Conservation (phyloP, 2,329 filamentous ascomycete species). For the Fusarium newnesense region DNA sequence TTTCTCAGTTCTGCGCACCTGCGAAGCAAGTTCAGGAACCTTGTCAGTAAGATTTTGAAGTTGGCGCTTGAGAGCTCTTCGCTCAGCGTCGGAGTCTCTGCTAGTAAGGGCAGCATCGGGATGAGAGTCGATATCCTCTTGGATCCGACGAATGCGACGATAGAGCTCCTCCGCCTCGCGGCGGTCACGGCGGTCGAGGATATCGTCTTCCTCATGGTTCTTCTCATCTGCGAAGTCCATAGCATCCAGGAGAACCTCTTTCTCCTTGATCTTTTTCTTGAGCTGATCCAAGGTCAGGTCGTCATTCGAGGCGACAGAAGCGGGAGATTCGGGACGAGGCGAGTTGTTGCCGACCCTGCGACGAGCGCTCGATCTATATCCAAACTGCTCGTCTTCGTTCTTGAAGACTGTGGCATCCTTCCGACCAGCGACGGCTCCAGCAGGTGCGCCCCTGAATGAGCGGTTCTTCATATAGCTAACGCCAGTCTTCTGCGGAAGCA, state of each 20-base stretch:
- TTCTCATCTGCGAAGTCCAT: constrained; percentile 97
- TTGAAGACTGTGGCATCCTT: constrained; percentile 98
- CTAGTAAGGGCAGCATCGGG: constrained; percentile 77
- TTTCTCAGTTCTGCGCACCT: constrained; percentile 90
- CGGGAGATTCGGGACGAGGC: constrained; percentile 81
- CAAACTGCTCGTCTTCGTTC: constrained; percentile 92
- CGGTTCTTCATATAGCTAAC: constrained; percentile 97
- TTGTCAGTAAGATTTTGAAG: constrained; percentile 89
- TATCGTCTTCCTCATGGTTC: constrained; percentile 88
- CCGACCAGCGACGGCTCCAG: constrained; percentile 68
- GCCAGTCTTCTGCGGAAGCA: constrained; percentile 96
- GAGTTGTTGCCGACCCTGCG: constrained; percentile 84
- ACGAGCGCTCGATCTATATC: constrained; percentile 93
- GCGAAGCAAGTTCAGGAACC: constrained; percentile 89
- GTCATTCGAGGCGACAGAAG: constrained; percentile 76
- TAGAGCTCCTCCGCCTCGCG: constrained; percentile 95
- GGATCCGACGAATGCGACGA: constrained; percentile 87
- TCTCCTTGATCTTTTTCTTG: constrained; percentile 91
- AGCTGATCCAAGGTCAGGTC: constrained; percentile 89
- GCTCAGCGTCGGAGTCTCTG: constrained; percentile 87
- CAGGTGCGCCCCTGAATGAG: constrained; percentile 79
- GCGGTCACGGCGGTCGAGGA: constrained; percentile 87
- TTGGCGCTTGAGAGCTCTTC: constrained; percentile 86
- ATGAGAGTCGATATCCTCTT: constrained; percentile 94
- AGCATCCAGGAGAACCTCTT: constrained; percentile 92